Evolutionary conservation across 768 basidiomycete species (phyloP), one percentile per base, ranked within the genome.

Genomic region (Suillus lakei): DNA sequence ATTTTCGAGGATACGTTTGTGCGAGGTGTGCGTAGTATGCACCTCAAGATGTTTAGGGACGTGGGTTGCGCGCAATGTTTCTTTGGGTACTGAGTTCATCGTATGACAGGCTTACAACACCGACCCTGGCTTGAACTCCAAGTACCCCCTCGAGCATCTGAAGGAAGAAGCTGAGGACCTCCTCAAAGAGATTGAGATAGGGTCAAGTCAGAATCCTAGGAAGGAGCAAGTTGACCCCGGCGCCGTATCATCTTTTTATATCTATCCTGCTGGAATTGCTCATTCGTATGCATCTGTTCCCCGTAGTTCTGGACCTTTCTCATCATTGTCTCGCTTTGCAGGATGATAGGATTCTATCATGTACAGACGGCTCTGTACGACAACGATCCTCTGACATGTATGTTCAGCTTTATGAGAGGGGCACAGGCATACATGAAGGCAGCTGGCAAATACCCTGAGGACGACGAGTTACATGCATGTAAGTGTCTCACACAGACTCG

Each of bases 1-100:
- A 72, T 73, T 51, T 73, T 73, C 53, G 48, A 66, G 41, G 44
- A 55, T n/a, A 68, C 72, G 1, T 72, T 73, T 61, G 21, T 54
- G 30, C 53, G 53, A 32, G 18, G 53, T 5, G 65, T 69, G 28
- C 68, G 64, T 36, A 30, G 34, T 21, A 28, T 69, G 23, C 56
- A 54, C 36, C 61, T 64, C 1, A 48, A 54, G 23, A 50, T 61
- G 26, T 64, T 41, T 36, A 39, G 53, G 39, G n/a, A 50, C 28
- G 60, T 54, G 21, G 10, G 53, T 54, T 32, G 21, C 30, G 2
- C 6, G 53, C 21, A 5, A 32, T 21, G 10, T 32, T 32, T 32
- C 21, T 21, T 32, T 13, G 21, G 12, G 53, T n/a, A 10, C 21
- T 54, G 21, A 21, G 21, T 54, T 32, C 32, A 32, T 54, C 21